phyloP scores from a whole-genome alignment of 257 asterid genomes.

The Przewalskia tangutica region DNA sequence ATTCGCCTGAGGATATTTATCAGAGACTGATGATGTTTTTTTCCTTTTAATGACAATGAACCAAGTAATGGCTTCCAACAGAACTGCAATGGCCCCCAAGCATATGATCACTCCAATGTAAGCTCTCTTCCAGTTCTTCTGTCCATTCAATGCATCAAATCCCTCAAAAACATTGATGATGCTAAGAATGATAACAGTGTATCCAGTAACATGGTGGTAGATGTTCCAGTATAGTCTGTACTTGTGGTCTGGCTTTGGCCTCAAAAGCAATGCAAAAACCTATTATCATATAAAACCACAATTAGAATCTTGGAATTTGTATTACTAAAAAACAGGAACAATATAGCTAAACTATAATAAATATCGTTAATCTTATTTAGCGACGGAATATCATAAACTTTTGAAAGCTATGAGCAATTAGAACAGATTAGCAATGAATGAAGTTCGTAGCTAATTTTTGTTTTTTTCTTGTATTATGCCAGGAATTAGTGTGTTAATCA shows the following conservation, averaged over 20 bases:
- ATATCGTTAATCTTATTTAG: neutral
- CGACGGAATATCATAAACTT: neutral
- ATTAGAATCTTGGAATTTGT: neutral
- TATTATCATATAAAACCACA: neutral
- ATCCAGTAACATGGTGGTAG: constrained; percentile 14
- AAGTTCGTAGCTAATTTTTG: neutral
- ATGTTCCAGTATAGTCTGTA: constrained; percentile 18
- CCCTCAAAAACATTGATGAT: constrained; percentile 22
- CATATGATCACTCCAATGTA: constrained; percentile 10
- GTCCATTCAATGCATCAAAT: constrained; percentile 5
- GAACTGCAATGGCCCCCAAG: neutral
- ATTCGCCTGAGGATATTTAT: neutral
- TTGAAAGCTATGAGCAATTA: too few species aligned
- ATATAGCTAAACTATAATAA: neutral
- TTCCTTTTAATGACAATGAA: neutral
- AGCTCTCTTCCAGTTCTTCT: constrained; percentile 10
- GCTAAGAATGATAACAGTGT: constrained; percentile 12
- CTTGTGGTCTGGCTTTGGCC: constrained; percentile 20
- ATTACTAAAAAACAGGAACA: neutral
- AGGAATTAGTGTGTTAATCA: neutral
- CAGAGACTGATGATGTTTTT: neutral
- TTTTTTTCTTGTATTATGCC: neutral
- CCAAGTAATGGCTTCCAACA: constrained; percentile 12
- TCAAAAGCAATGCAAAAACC: constrained; percentile 15
- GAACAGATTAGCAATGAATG: neutral